Conservation (phyloP, 2,329 filamentous ascomycete species). For the Falciphora oryzae region DNA sequence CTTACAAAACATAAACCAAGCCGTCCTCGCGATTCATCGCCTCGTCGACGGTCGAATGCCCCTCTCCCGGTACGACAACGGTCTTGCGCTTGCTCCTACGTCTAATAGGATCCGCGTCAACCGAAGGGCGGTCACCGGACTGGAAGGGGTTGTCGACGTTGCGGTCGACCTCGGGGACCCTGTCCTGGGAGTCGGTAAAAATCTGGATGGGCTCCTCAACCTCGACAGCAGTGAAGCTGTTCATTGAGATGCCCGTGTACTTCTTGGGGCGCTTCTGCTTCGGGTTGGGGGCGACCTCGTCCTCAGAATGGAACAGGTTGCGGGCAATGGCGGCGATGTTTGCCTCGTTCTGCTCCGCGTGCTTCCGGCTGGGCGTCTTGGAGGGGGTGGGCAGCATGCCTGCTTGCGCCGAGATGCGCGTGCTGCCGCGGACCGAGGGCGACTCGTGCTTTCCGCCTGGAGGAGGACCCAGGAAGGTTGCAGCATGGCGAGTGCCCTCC, state of each 20-base stretch:
- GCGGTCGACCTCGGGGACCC: slow-evolving; percentile 61
- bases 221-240: slow-evolving; percentile 54
- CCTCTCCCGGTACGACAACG: slow-evolving; percentile 51
- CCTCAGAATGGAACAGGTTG: slow-evolving; percentile 55
- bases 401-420: slow-evolving; percentile 22
- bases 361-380: slow-evolving; percentile 67
- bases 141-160: slow-evolving; percentile 69
- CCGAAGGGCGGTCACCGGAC: slow-evolving; percentile 30
- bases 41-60: slow-evolving; percentile 54
- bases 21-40: slow-evolving; percentile 63
- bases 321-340: slow-evolving; percentile 51
- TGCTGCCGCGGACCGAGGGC: slow-evolving; percentile 18
- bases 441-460: slow-evolving; percentile 13
- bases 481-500: slow-evolving; percentile 36
- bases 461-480: slow-evolving; percentile 33
- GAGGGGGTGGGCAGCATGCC: slow-evolving; percentile 70
- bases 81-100: slow-evolving; percentile 51
- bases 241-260: slow-evolving; percentile 47
- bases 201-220: slow-evolving; percentile 59
- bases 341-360: slow-evolving; percentile 43
- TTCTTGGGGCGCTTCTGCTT: slow-evolving; percentile 54
- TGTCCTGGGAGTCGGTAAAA: slow-evolving; percentile 75
- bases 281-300: slow-evolving; percentile 50
- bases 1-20: slow-evolving; percentile 72
- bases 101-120: slow-evolving; percentile 34